These are phyloP conservation scores for Cadophora gregata DNA, from an alignment of 2,329 filamentous ascomycete genomes.

Conservation along the genomic window DNA sequence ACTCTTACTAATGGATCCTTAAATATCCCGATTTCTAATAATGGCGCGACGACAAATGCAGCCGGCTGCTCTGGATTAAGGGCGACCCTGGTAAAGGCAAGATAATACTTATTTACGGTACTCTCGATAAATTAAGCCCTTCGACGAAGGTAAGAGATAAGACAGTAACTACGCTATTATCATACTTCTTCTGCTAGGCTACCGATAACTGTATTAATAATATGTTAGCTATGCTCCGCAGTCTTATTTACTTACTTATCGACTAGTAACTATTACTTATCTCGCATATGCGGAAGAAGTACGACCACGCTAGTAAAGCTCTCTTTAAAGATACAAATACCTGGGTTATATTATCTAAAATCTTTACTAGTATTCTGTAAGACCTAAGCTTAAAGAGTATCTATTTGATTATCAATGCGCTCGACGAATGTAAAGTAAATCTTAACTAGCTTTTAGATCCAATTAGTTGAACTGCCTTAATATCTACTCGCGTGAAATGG, in stretches of 20 bases:
- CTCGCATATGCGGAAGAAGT: not conserved
- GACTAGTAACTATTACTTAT: not conserved
- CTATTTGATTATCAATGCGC: conserved; percentile 52
- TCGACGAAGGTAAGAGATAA: not conserved
- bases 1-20: conserved; percentile 18
- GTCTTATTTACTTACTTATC: conserved; percentile 40
- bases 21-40: conserved; percentile 12
- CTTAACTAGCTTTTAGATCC: conserved; percentile 46
- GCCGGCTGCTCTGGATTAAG: not conserved
- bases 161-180: not conserved
- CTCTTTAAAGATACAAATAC: not conserved
- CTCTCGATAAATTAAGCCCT: not conserved
- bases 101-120: not conserved
- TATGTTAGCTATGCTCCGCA: conserved; percentile 23
- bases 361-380: conserved; percentile 42
- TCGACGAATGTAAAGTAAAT: conserved; percentile 51
- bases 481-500: conserved; percentile 47
- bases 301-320: not conserved
- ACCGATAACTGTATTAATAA: not conserved
- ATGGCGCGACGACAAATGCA: not conserved
- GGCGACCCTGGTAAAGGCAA: conserved; percentile 10
- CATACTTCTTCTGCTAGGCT: not conserved
- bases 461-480: conserved; percentile 39
- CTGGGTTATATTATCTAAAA: not conserved
- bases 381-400: conserved; percentile 42